Evolutionary conservation across 129 eudicot species (phyloP).

Genomic region (Heracleum sosnowskyi): DNA sequence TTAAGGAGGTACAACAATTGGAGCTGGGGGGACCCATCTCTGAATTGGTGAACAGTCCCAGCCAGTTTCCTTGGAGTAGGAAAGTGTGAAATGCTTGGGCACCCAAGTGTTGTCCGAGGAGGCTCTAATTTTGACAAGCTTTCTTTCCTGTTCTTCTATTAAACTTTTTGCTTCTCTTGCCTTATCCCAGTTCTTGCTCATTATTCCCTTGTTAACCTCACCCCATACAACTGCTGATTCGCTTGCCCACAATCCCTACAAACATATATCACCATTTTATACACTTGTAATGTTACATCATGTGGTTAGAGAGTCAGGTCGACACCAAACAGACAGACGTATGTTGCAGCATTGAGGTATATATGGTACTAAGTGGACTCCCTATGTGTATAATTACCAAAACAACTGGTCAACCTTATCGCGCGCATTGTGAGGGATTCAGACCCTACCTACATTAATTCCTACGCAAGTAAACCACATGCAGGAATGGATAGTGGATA

Average conservation of each 20-base stretch:
- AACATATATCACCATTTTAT: background rate
- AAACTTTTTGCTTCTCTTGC: slow-evolving; percentile 58
- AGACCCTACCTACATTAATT: background rate
- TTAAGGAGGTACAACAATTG: slow-evolving; percentile 31
- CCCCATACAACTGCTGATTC: slow-evolving; percentile 81
- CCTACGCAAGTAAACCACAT: background rate
- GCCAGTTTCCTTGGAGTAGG: slow-evolving; percentile 43
- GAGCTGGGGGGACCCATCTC: slow-evolving; percentile 56
- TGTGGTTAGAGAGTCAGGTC: too few relatives aligned
- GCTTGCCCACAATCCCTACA: slow-evolving; percentile 21
- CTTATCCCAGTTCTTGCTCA: slow-evolving; percentile 61
- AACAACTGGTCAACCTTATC: too few relatives aligned
- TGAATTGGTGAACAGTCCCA: slow-evolving; percentile 54
- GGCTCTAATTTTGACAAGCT: slow-evolving; percentile 32
- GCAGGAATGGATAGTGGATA: too few relatives aligned
- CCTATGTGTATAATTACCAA: too few relatives aligned
- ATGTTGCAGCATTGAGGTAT: too few relatives aligned
- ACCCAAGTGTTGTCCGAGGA: slow-evolving; percentile 40
- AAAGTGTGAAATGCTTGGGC: slow-evolving; percentile 58
- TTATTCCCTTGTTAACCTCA: slow-evolving; percentile 54
- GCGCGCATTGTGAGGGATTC: too few relatives aligned
- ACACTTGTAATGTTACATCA: background rate
- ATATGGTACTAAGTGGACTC: too few relatives aligned
- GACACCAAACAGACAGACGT: too few relatives aligned
- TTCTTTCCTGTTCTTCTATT: slow-evolving; percentile 60